Base-by-base conservation (phyloP, 169 alveolate genomes). In the Blepharisma undulans region DNA sequence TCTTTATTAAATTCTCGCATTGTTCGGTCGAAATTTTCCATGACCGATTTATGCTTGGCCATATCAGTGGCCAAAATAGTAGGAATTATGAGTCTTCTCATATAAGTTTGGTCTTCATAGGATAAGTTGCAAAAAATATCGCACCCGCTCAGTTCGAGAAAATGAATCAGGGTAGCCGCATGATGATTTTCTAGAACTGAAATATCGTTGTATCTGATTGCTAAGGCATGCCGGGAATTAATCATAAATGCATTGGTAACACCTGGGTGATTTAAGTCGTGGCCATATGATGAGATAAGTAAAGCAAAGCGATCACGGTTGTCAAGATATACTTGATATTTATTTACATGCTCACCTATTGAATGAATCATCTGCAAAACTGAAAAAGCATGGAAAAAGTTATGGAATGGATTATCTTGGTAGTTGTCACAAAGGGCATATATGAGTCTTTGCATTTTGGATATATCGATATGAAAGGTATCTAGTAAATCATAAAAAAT, bases 241-340 rank as follows among this genome's bases (percentile, higher is more conserved):
- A 90, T 81, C 82, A 95, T 92, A 91, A 91, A 95, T 25, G 79
- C 81, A 85, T 96, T 96, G 93, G 93, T 96, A 12, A 95, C 97
- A 27, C 98, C 98, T 4, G 97, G 98, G 72, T 96, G 98, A 74
- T 95, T 97, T n/a, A 95, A 93, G 85, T 96, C 98, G 87, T 96
- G 98, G 36, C 84, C 84, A 25, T 61, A 32, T 4, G 72, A 22
- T 19, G 84, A 72, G 87, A 93, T n/a, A 80, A 76, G 72, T 21
- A 86, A 60, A 25, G 74, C 80, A 0, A 86, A 22, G 25, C 27
- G n/a, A 16, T 86, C 81, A 22, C 29, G n/a, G n/a, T 27, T 25
- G 72, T 25, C 32, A 8, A 86, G n/a, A 25, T n/a, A 25, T 10
- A 14, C 72, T 27, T 27, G 29, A 86, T 25, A 66, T 19, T 66